Conservation (phyloP, 1,139 yeast species). For the Debaryomycetaceae sp. region DNA sequence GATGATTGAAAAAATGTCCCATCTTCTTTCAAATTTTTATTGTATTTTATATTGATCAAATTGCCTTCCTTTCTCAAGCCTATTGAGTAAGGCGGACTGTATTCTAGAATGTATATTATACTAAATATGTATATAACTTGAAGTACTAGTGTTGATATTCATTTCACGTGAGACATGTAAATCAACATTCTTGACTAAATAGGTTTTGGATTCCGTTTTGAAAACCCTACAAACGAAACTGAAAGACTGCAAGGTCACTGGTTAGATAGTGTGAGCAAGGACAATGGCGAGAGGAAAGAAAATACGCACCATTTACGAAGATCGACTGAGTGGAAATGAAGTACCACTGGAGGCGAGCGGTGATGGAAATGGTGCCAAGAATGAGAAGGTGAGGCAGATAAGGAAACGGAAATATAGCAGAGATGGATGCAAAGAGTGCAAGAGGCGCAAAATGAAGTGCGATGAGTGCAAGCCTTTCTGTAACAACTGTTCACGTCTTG, state of each 20-base stretch:
- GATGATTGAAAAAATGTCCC: not conserved
- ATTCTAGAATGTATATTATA: slow-evolving; percentile 9
- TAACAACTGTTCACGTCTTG: slow-evolving; percentile 45
- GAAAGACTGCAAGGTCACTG: too few species aligned
- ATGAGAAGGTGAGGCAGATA: not conserved
- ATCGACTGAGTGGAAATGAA: not conserved
- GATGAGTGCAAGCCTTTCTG: slow-evolving; percentile 30
- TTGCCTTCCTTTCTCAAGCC: not conserved
- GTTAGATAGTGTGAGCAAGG: not conserved
- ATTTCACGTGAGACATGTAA: not conserved
- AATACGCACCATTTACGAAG: not conserved
- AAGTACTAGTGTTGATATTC: not conserved
- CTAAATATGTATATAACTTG: not conserved
- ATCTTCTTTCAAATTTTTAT: not conserved
- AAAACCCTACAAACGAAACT: not conserved
- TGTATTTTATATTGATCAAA: not conserved
- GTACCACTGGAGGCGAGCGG: not conserved
- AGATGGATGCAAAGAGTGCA: slow-evolving; percentile 64
- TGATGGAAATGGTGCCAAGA: not conserved
- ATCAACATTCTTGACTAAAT: not conserved
- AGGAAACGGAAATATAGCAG: slow-evolving; percentile 53
- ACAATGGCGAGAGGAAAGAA: not conserved
- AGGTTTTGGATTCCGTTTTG: not conserved
- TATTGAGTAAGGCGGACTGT: slow-evolving; percentile 4
- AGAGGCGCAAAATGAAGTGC: slow-evolving; percentile 57